Base-by-base conservation (phyloP, 1,139 yeast genomes). In the Sugiyamaella xylanicola region DNA sequence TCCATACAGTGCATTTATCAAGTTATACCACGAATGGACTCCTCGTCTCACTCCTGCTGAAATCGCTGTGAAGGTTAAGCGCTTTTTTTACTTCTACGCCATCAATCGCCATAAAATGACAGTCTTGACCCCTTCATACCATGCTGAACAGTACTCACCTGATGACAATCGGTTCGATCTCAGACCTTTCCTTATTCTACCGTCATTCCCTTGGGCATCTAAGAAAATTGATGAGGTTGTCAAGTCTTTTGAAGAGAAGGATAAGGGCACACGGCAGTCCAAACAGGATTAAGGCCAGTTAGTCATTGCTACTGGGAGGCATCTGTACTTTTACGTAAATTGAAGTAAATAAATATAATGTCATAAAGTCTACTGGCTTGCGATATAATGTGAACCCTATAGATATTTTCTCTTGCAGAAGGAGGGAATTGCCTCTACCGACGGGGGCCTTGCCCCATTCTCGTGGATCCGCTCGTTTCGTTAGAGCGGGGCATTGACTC, bases 21-120 rank as follows among this genome's bases (percentile, higher is more conserved):
- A 91, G 67, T 75, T 93, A 48, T 82, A 90, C 64, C 97, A 93
- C 68, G 87, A 87, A 67, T 93, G 99, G 99, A 84, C 92, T 1
- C 95, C 90, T 59, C 80, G 82, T 59, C 78, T 90, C 65, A 80
- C 90, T 1, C 95, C 97, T 9, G 83, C 84, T 53, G 84, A 90
- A 67, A 85, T 92, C 56, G 97, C 98, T 1, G 91, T 83, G 51
- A 95, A 95, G 70, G 99, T 93, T 7, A 93, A 93, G 71, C 78
- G 85, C 56, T 93, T 93, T 72, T 93, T 89, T 79, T 92, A 88
- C 77, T 93, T 82, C 68, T 93, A 93, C 71, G 97, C 98, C 4
- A 82, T 93, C 56, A 93, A 93, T 72, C 84, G 99, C 66, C 99
- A 93, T 73, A 93, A 93, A 73, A 95, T 90, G 85, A 93, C 99